Evolutionary conservation across 345 rosid species (phyloP).

Genomic region (Rhodomyrtus tomentosa): DNA sequence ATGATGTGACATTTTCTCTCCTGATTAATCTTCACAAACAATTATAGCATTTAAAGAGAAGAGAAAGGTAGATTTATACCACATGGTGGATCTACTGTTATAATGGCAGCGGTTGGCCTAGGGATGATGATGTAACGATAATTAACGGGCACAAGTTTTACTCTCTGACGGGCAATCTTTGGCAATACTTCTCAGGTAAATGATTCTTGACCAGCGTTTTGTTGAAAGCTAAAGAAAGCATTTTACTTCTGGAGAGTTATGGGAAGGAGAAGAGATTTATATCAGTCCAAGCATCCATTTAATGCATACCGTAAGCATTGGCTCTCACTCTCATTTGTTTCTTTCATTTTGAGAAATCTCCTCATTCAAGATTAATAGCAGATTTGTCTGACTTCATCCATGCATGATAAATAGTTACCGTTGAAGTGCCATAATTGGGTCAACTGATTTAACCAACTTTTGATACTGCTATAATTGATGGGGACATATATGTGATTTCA

Average conservation of each 20-base stretch:
- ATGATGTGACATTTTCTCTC: not conserved
- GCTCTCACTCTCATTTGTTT: not conserved
- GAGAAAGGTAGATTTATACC: not conserved
- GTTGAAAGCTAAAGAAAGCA: not conserved
- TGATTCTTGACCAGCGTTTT: not conserved
- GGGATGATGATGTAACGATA: not conserved
- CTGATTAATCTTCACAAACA: not conserved
- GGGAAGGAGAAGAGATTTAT: slow-evolving; percentile 27
- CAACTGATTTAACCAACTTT: not conserved
- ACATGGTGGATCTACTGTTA: not conserved
- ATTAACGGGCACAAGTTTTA: not conserved
- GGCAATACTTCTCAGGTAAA: not conserved
- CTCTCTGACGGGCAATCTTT: not conserved
- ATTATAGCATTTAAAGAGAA: not conserved
- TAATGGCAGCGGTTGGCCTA: not conserved
- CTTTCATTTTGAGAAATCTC: not conserved
- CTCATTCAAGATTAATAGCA: not conserved
- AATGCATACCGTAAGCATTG: slow-evolving; percentile 37
- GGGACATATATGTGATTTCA: not conserved
- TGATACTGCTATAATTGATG: not conserved
- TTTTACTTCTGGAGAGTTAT: not conserved
- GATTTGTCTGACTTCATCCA: not conserved
- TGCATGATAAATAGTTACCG: not conserved
- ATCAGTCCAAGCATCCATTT: slow-evolving; percentile 48
- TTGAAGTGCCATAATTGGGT: not conserved